Percentiles rank a stretch among this genome's conserved stretches.
These are phyloP conservation scores for Trichomonascaceae sp. DNA, from an alignment of 1,139 yeast genomes.

Conservation along the genomic window DNA sequence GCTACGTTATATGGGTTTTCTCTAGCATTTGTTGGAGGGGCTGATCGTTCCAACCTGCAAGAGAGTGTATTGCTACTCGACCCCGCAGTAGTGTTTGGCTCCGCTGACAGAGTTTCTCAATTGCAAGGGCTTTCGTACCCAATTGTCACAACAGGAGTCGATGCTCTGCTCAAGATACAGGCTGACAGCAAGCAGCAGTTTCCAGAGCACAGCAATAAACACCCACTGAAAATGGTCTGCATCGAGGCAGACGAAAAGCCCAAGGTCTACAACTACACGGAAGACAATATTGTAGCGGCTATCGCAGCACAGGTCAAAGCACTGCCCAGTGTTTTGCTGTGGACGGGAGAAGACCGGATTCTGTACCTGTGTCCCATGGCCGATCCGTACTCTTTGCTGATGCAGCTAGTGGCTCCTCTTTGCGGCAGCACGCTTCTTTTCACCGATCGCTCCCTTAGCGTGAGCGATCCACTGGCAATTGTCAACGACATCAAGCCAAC, in stretches of 20 bases:
- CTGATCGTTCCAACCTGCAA: constrained; percentile 5
- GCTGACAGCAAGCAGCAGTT: too few species aligned
- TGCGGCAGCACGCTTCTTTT: constrained; percentile 17
- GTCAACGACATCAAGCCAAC: constrained; percentile 14
- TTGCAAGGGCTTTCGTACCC: too few species aligned
- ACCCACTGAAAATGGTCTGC: too few species aligned
- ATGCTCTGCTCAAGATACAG: too few species aligned
- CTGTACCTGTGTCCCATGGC: constrained; percentile 20
- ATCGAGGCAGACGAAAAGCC: too few species aligned
- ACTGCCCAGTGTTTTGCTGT: constrained; percentile 20
- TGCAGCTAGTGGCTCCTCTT: constrained; percentile 23
- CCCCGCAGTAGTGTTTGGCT: too few species aligned
- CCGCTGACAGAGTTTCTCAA: too few species aligned
- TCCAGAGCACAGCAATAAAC: too few species aligned
- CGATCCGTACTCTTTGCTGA: constrained; percentile 17
- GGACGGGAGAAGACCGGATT: constrained; percentile 20
- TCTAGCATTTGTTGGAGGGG: constrained; percentile 3
- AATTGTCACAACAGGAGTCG: too few species aligned
- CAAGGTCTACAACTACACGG: constrained; percentile 11
- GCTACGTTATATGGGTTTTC: constrained; percentile 5
- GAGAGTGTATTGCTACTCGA: too few species aligned
- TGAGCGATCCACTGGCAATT: constrained; percentile 14
- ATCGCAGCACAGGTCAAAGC: constrained; percentile 25
- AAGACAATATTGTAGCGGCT: constrained; percentile 21
- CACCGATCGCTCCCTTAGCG: constrained; percentile 15